A percentile compares a stretch with the other conserved stretches of the same genome.
Conservation (phyloP, 2,329 filamentous ascomycete genomes). For the Alternaria gansuensis region DNA sequence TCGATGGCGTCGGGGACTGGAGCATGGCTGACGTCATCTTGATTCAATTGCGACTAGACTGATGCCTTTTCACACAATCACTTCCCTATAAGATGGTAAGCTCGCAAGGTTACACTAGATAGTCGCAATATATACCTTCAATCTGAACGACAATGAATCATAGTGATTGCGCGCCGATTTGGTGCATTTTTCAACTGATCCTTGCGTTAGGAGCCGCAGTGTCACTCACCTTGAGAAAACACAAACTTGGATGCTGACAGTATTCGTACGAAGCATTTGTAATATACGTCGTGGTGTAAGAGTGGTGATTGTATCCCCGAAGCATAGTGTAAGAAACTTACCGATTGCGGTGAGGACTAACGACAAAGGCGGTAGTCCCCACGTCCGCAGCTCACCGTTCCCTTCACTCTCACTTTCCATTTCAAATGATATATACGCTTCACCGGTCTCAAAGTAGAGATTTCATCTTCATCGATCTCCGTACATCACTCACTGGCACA, state of each 20-base stretch:
- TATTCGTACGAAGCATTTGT: no score
- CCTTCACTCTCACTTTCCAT: not conserved
- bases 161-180: no score
- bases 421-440: not conserved
- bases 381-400: not conserved
- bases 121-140: no score
- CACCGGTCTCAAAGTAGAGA: not conserved
- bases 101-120: no score
- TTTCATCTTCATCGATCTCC: not conserved
- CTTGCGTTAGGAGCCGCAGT: no score
- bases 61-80: not conserved
- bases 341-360: not conserved
- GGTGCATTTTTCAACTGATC: no score
- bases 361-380: not conserved
- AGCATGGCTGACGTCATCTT: not conserved
- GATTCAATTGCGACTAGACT: not conserved
- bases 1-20: not conserved
- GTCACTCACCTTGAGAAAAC: no score
- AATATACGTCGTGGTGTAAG: not conserved
- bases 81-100: no score
- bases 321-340: not conserved
- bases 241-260: no score
- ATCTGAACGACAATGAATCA: no score
- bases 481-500: not conserved
- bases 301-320: not conserved